Evolutionary conservation across 345 rosid species (phyloP).

Genomic region (Toxicodendron radicans): DNA sequence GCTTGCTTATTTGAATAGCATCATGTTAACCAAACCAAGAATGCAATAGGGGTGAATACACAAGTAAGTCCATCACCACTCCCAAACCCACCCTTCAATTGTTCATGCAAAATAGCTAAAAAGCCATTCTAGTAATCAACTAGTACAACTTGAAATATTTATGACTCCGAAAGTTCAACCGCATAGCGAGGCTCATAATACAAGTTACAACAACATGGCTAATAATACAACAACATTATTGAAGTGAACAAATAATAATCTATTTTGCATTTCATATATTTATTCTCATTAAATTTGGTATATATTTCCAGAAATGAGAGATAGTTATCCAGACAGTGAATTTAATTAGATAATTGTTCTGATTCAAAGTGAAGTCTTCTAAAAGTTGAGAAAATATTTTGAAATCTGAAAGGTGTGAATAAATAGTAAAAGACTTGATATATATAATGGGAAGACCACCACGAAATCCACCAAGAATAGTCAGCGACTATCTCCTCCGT

Average conservation of each 20-base stretch:
- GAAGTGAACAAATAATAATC: background rate
- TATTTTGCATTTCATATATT: conserved; percentile 24
- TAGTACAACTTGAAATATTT: too few relatives aligned
- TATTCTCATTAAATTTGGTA: conserved; percentile 37
- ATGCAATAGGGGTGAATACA: too few relatives aligned
- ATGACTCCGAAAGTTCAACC: background rate
- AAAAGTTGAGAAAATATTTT: conserved; percentile 24
- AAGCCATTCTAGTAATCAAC: too few relatives aligned
- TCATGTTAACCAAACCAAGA: too few relatives aligned
- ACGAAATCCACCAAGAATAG: conserved; percentile 11
- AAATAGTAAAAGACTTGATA: conserved; percentile 12
- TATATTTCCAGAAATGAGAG: conserved; percentile 34
- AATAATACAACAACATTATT: background rate
- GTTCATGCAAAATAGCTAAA: too few relatives aligned
- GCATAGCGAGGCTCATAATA: background rate
- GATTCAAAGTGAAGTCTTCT: conserved; percentile 27
- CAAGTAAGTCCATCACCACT: too few relatives aligned
- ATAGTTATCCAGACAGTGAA: conserved; percentile 22
- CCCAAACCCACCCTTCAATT: too few relatives aligned
- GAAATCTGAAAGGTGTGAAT: conserved; percentile 31
- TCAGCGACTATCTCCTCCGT: conserved; percentile 52
- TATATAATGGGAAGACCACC: conserved; percentile 15
- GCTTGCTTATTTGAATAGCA: too few relatives aligned
- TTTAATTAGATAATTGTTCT: conserved; percentile 21
- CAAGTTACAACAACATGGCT: background rate